phyloP scores from a whole-genome alignment of 208 protist genomes.

The Lotmaria passim region DNA sequence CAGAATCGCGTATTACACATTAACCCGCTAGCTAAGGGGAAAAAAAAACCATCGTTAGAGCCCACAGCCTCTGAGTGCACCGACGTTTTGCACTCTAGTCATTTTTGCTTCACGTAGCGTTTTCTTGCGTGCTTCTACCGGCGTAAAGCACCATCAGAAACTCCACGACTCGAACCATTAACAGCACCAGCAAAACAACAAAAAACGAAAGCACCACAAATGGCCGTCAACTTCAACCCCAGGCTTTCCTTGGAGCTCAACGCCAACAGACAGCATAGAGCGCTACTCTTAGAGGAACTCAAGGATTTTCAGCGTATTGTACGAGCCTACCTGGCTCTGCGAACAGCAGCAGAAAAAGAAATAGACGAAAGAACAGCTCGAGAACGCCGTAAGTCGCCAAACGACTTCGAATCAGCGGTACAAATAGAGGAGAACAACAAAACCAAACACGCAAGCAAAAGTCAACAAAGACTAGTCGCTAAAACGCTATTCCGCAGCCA shows the following conservation, averaged over 20 bases:
- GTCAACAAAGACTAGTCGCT: too few species aligned
- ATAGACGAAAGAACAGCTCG: neutral
- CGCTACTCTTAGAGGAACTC: neutral
- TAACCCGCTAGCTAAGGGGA: too few species aligned
- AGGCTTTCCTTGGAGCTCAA: neutral
- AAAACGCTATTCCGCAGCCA: too few species aligned
- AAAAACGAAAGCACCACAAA: neutral
- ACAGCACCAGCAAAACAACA: neutral
- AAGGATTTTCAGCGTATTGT: constrained; percentile 8
- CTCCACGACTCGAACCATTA: too few species aligned
- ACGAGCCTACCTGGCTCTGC: neutral
- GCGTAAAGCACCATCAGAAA: too few species aligned
- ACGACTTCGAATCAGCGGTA: too few species aligned
- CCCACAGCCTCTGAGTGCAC: neutral
- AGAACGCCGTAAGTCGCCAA: too few species aligned
- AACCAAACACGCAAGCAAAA: too few species aligned
- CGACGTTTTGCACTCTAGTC: too few species aligned
- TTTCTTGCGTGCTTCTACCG: too few species aligned
- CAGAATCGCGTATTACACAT: too few species aligned
- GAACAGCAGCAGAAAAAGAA: neutral
- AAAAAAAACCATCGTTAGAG: neutral
- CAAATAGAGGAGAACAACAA: too few species aligned
- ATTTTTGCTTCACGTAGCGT: neutral
- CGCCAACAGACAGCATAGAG: neutral
- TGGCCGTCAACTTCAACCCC: neutral